Percentiles rank a stretch among this genome's conserved stretches.
phyloP scores from a whole-genome alignment of 2,329 filamentous ascomycete genomes.

The Ascochyta lentis region DNA sequence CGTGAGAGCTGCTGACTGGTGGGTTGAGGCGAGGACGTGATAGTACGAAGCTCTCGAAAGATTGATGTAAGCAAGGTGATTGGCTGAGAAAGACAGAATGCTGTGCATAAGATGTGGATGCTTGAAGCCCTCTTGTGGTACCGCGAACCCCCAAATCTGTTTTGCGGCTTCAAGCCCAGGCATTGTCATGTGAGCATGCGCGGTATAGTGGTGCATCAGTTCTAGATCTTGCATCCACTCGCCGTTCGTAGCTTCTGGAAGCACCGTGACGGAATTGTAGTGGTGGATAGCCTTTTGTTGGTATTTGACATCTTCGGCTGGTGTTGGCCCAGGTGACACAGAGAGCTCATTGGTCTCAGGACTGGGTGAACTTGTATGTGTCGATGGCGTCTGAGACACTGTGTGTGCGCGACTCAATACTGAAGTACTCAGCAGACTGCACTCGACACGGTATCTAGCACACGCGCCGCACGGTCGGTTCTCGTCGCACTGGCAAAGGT shows the following conservation, averaged over 20 bases:
- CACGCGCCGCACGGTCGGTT: conserved; percentile 38
- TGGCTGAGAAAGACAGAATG: conserved; percentile 48
- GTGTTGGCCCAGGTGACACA: conserved; percentile 7
- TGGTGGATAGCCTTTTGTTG: background rate
- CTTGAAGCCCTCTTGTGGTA: conserved; percentile 45
- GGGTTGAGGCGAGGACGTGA: conserved; percentile 35
- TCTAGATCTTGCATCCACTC: conserved; percentile 39
- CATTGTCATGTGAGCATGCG: conserved; percentile 32
- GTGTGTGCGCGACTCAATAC: background rate
- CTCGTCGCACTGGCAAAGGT: conserved; percentile 36
- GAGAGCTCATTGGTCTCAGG: conserved; percentile 12
- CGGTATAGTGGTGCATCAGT: conserved; percentile 40
- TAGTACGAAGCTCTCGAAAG: conserved; percentile 27
- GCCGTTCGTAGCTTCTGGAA: background rate
- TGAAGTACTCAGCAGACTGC: conserved; percentile 31
- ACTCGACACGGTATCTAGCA: conserved; percentile 35
- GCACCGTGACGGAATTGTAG: background rate
- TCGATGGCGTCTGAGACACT: conserved; percentile 8
- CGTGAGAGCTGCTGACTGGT: conserved; percentile 35
- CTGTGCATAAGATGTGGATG: conserved; percentile 49
- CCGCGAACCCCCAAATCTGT: conserved; percentile 42
- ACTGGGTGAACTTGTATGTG: conserved; percentile 1
- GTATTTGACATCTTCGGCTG: background rate
- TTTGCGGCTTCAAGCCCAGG: conserved; percentile 31
- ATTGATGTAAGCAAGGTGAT: conserved; percentile 43